Base-by-base conservation (phyloP, 257 asterid species). In the Solanum infundibuliforme region DNA sequence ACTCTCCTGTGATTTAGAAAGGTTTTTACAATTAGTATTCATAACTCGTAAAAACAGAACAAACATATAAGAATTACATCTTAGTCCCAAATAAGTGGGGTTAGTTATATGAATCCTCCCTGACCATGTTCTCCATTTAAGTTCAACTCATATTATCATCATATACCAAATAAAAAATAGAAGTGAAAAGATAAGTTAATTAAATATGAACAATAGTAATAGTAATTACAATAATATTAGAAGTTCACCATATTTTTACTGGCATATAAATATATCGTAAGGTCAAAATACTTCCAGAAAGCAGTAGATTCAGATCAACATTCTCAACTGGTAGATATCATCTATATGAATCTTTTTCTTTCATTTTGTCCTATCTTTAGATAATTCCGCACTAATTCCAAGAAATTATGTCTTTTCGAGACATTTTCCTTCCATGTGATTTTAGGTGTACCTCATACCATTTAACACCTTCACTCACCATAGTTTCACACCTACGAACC, bases 1-100 rank as follows among this genome's bases (percentile, higher is more conserved):
- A 93, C 98, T 91, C 85, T 91, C 99, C 99, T 96, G 38, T 77
- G 62, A 39, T 77, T 41, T 25, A 41, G 20, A n/a, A 77, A n/a
- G 84, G 32, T 2, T 5, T 39, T 13, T 14, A 41, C 84, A 39
- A 25, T 41, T 77, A 77, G 11, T 77, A 77, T 25, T 41, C 84
- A 77, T 7, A 38, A 77, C 60, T 23, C 32, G 23, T 36, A 36
- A 38, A 18, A 76, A 38, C 34, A 76, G 34, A 38, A 23, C 16
- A 23, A 23, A 11, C 58, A 76, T 23, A 76, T 5, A 69, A 29
- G 6, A 69, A 69, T 14, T n/a, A 25, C 76, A 7, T 69, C n/a
- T 69, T 10, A 31, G n/a, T 69, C 76, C 21, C 38, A 31, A 69
- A 69, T 11, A 68, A 68, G 20, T 12, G 3, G 71, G 71, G 7